phyloP scores from a whole-genome alignment of 2,329 filamentous ascomycete genomes.

The Cordyceps tenuipes region DNA sequence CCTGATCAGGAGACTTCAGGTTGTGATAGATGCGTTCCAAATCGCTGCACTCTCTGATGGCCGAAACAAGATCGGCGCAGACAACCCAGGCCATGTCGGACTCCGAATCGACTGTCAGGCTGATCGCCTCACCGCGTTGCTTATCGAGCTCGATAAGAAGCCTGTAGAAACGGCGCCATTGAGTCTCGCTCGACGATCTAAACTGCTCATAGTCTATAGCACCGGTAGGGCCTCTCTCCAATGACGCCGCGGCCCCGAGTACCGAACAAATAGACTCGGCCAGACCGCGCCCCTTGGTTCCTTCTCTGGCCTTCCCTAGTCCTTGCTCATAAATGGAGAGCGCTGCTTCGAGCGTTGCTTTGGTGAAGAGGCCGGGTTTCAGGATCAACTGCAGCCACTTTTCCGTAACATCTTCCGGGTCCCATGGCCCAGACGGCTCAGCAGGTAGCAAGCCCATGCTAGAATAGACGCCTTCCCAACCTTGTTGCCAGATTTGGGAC shows the following conservation, averaged over 20 bases:
- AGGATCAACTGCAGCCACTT: conserved; percentile 83
- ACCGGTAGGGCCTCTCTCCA: conserved; percentile 53
- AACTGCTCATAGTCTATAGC: conserved; percentile 70
- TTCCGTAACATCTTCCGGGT: conserved; percentile 64
- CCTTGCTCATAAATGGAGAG: conserved; percentile 72
- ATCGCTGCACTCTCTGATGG: conserved; percentile 69
- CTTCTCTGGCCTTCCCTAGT: conserved; percentile 28
- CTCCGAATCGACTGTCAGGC: conserved; percentile 64
- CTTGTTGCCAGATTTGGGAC: conserved; percentile 51
- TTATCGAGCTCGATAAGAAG: conserved; percentile 80
- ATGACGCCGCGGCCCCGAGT: conserved; percentile 58
- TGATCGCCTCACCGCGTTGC: conserved; percentile 72
- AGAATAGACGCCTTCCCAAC: conserved; percentile 62
- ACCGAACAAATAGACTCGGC: conserved; percentile 69
- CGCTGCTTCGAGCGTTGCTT: conserved; percentile 73
- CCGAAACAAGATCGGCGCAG: conserved; percentile 71
- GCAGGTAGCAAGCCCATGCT: conserved; percentile 48
- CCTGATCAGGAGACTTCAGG: conserved; percentile 40
- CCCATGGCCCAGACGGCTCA: conserved; percentile 51
- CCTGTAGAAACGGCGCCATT: conserved; percentile 87
- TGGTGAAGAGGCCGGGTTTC: conserved; percentile 73
- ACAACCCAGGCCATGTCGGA: conserved; percentile 74
- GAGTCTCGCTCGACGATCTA: conserved; percentile 62
- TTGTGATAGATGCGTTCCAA: conserved; percentile 73
- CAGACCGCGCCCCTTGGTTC: conserved; percentile 46